Base-by-base conservation (phyloP, 78 protist species). In the Salpingoeca rosetta region DNA sequence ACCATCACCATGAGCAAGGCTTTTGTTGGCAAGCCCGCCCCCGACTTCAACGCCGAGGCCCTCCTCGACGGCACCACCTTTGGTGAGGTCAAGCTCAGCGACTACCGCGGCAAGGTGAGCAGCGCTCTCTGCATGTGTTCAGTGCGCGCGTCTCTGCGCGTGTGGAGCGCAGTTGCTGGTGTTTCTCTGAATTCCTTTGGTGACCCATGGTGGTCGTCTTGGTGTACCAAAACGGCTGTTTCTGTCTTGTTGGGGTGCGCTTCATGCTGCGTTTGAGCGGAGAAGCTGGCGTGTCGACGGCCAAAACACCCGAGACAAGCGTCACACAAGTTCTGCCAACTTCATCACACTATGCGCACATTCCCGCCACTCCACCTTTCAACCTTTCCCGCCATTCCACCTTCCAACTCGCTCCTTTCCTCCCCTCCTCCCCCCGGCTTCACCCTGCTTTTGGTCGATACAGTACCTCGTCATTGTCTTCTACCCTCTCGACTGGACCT, bases 401-500 rank as follows among this genome's bases (percentile, higher is more conserved):
- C 37, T 72, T 27, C 24, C 10, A 10, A 10, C 22, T 27, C 76
- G 7, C 37, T 25, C 22, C 38, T 25, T 7, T 28, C 76, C 35
- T 25, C 22, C 76, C 76, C 76, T 25, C 38, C 76, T 25, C 76
- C 38, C 76, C 22, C 76, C 35, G 31, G 17, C 31, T 17, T 7
- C 76, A 11, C 35, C 17, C 35, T 72, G 76, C 76, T 72, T 11
- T 7, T 2, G 38, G 22, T 25, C 10, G 35, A 27, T 51, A 7
- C 65, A 51, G 65, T 72, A 72, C 24, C 42, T 75, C 41, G 79
- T 75, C 42, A 2, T 75, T 7, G 17, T 37, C 79, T 31, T 75
- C 79, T 75, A 75, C 79, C 94, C 94, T 11, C 88, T 90, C 31
- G 94, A 92, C 87, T 92, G 88, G 87, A 27, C 37, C 76, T 94